phyloP scores from a whole-genome alignment of 192 early-diverging fungal genomes.

The Coemansia sp. region DNA sequence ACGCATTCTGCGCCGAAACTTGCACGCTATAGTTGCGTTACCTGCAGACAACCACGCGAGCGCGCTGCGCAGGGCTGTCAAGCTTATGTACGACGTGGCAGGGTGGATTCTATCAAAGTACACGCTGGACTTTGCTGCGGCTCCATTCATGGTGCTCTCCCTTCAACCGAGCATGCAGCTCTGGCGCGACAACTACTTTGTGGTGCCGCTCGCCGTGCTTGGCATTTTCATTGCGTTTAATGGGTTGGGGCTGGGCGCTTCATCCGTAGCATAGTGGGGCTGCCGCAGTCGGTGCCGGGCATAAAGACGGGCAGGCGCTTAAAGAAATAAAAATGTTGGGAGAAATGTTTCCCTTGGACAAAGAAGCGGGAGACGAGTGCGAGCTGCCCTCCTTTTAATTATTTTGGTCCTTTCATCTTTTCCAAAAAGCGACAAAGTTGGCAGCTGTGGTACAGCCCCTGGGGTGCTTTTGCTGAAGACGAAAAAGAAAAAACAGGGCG shows the following conservation, averaged over 20 bases:
- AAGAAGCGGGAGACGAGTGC: background rate
- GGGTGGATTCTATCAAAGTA: conserved; percentile 69
- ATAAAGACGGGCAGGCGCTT: background rate
- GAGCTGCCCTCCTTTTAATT: conserved; percentile 2
- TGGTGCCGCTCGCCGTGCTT: conserved; percentile 60
- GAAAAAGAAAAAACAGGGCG: too few species aligned
- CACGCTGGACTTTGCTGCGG: conserved; percentile 66
- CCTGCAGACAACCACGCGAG: background rate
- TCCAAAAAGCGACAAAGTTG: background rate
- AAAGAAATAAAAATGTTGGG: background rate
- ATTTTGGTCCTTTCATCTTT: background rate
- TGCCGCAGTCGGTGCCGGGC: background rate
- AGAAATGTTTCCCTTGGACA: background rate
- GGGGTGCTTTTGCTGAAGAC: background rate
- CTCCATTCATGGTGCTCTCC: conserved; percentile 69
- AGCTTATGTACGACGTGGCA: conserved; percentile 66
- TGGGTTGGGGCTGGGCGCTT: conserved; percentile 19
- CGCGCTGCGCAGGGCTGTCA: conserved; percentile 17
- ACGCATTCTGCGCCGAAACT: conserved; percentile 59
- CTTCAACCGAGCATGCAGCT: conserved; percentile 57
- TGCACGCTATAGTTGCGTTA: conserved; percentile 34
- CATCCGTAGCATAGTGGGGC: conserved; percentile 9
- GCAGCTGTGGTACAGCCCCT: too few species aligned
- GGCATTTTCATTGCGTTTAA: conserved; percentile 42
- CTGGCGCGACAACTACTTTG: conserved; percentile 67